Percentiles rank a stretch among this genome's conserved stretches.
phyloP scores from a whole-genome alignment of 768 basidiomycete species.

The Punctularia strigosozonata region DNA sequence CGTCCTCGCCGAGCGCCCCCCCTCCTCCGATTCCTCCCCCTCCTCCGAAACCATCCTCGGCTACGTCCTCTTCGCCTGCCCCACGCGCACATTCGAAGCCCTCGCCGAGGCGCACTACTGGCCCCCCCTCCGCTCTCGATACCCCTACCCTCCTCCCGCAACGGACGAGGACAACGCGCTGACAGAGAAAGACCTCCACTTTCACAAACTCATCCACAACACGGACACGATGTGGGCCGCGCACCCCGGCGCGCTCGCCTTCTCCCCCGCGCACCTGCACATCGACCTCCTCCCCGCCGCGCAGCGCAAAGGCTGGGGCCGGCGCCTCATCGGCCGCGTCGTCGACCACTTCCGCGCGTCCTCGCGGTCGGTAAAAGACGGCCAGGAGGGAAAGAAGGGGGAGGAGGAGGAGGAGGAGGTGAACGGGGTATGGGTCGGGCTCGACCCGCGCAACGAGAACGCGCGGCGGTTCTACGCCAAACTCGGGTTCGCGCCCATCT shows the following conservation, averaged over 20 bases:
- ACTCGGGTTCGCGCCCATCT: constrained; percentile 49
- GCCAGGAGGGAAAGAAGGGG: no score
- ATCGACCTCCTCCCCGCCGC: constrained; percentile 59
- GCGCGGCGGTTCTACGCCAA: constrained; percentile 52
- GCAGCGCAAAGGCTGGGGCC: constrained; percentile 31
- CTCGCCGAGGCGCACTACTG: constrained; percentile 50
- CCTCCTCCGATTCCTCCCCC: constrained; percentile 16
- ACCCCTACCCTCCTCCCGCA: constrained; percentile 23
- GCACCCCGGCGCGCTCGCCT: constrained; percentile 40
- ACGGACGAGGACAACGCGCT: constrained; percentile 6
- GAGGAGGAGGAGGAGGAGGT: constrained; percentile 29
- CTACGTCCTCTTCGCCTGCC: constrained; percentile 55
- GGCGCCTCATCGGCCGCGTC: not conserved
- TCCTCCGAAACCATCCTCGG: constrained; percentile 43
- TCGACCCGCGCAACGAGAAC: constrained; percentile 49
- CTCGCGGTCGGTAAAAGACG: no score
- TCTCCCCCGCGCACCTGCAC: constrained; percentile 67
- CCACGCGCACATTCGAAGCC: constrained; percentile 54
- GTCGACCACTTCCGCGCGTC: not conserved
- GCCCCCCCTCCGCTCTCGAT: constrained; percentile 47
- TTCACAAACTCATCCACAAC: constrained; percentile 22
- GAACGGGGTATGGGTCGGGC: constrained; percentile 52
- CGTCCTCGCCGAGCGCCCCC: constrained; percentile 45
- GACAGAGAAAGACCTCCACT: constrained; percentile 27
- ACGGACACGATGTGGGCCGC: constrained; percentile 31